Percentiles rank a stretch among this genome's conserved stretches.
These are phyloP conservation scores for Camelina hispida DNA, from an alignment of 345 rosid species.

Conservation along the genomic window DNA sequence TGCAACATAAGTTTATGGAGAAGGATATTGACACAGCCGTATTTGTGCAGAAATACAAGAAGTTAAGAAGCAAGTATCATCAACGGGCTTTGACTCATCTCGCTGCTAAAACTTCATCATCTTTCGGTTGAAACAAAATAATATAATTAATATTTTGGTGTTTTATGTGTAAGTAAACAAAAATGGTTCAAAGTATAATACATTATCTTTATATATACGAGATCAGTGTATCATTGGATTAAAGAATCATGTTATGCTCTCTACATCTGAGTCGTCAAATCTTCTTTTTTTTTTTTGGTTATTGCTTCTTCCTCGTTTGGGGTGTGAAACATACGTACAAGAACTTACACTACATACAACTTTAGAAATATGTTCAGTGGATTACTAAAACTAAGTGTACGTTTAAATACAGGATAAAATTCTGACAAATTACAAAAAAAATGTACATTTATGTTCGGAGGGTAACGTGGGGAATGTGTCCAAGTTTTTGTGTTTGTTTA, in stretches of 20 bases:
- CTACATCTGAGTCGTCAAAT: constrained; percentile 2
- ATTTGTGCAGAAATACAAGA: constrained; percentile 83
- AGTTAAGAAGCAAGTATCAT: constrained; percentile 74
- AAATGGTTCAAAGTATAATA: background rate
- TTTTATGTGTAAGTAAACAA: constrained; percentile 25
- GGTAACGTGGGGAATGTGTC: constrained; percentile 17
- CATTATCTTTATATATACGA: background rate
- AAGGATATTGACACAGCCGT: constrained; percentile 64
- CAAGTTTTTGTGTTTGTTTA: background rate
- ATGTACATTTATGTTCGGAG: background rate
- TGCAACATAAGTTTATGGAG: constrained; percentile 70
- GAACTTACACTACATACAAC: background rate
- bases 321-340: constrained; percentile 13
- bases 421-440: background rate
- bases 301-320: background rate
- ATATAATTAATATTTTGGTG: background rate
- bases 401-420: too few species aligned
- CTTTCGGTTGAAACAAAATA: constrained; percentile 21
- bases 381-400: background rate
- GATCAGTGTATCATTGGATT: background rate
- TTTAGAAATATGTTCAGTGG: background rate
- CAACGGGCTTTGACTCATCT: constrained; percentile 80
- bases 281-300: background rate
- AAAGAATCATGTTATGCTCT: constrained; percentile 3
- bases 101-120: constrained; percentile 68